Evolutionary conservation across 805 yeast species (phyloP), one percentile per base, ranked within the genome.

Genomic region (Zygosaccharomyces rouxii): DNA sequence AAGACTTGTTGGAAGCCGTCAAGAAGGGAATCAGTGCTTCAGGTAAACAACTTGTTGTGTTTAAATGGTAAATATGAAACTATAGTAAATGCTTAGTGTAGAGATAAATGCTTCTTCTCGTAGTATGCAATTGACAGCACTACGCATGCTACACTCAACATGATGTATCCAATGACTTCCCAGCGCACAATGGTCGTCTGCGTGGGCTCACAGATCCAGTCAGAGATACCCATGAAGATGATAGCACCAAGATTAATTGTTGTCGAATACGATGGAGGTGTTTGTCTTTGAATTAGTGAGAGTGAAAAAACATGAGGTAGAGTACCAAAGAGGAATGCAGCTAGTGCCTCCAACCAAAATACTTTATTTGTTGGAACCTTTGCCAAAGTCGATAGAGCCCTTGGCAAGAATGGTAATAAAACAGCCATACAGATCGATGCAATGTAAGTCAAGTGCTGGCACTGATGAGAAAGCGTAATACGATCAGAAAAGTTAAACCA

Each of bases 1-100:
- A 70, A 3, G 72, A 75, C 45, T 64, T 78, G 22, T 59, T 76
- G 22, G 63, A 69, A 7, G 61, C 68, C 14, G 76, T 79, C 57
- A 63, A 70, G 50, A 51, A 63, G 7, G 82, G 80, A 4, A 68
- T 83, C 38, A 60, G 52, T 1, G 61, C 70, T 1, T 59, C 59
- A 44, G 69, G 70, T 22, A 67, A 67, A 47, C 60, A 63, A 21
- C 29, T 67, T 35, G 57, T 67, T 1, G 51, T 55, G 7, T 49
- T 67, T 26, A 60, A 66, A 43, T 66, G 69, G 66, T 57, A 42
- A 52, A 21, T 33, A 16, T 25, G 40, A 33, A 19, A 45, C 42
- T 44, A 40, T 48, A 47, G 7, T 14, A 6, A 1, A 21, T 22
- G 33, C 21, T 18, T 39, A 47, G 31, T 33, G 33, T 41, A 44